Conservation (phyloP, 139 green algal species). For the Coelastrella sp. region DNA sequence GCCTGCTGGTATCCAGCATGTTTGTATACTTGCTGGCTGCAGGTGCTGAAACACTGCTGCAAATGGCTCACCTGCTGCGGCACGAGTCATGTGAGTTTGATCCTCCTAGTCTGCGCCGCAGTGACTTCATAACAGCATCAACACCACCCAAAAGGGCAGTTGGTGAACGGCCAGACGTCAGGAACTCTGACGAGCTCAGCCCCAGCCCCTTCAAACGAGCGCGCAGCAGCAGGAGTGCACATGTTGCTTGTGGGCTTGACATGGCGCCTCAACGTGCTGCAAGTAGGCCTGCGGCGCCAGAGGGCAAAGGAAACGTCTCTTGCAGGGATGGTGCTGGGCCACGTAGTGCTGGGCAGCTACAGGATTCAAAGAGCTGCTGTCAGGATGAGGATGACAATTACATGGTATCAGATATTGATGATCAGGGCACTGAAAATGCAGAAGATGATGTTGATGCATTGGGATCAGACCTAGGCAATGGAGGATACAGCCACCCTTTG, state of each 20-base stretch:
- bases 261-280: neutral
- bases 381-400: neutral
- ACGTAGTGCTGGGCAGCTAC: no score
- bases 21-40: neutral
- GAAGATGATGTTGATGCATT: conserved; percentile 2
- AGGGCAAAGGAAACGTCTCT: neutral
- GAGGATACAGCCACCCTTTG: neutral
- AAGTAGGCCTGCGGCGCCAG: neutral
- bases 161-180: neutral
- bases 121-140: conserved; percentile 40
- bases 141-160: conserved; percentile 37
- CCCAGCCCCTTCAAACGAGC: conserved; percentile 44
- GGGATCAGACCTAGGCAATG: neutral
- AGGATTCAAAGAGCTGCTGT: neutral
- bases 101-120: conserved; percentile 37
- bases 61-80: conserved; percentile 44
- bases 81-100: conserved; percentile 40
- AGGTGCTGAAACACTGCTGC: conserved; percentile 47
- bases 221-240: conserved; percentile 27
- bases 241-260: neutral
- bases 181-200: conserved; percentile 21
- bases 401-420: neutral
- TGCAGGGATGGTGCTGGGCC: no score
- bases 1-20: no score
- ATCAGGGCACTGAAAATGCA: neutral